Conservation (phyloP, 1,284 basidiomycete genomes). For the Tausonia pullulans region DNA sequence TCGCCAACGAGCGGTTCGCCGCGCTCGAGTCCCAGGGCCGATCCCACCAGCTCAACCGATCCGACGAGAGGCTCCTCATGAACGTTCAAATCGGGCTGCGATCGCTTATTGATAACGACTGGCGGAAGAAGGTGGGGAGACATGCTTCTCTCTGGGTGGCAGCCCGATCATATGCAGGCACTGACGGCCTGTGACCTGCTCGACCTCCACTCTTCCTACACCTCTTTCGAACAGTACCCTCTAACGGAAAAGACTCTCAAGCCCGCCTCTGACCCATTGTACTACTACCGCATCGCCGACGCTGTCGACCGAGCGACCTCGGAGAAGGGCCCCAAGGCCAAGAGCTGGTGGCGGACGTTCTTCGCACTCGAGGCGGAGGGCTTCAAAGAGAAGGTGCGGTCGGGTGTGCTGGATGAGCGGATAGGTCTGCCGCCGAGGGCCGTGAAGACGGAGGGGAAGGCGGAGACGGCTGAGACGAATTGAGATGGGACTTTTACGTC, state of each 20-base stretch:
- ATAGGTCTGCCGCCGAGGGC: neutral
- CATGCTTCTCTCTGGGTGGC: neutral
- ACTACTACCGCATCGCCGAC: slow-evolving; percentile 11
- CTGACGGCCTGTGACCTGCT: neutral
- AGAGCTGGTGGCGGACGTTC: slow-evolving; percentile 17
- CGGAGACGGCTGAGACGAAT: too few relatives aligned
- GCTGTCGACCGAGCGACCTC: slow-evolving; percentile 1
- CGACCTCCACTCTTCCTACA: neutral
- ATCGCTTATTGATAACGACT: neutral
- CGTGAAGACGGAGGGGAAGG: too few relatives aligned
- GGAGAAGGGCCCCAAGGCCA: neutral
- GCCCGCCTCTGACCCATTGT: slow-evolving; percentile 6
- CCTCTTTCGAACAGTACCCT: slow-evolving; percentile 8
- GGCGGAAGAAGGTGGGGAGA: neutral
- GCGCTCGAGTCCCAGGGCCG: neutral
- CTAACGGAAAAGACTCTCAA: slow-evolving; percentile 1
- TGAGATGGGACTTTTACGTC: too few relatives aligned
- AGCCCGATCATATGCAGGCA: neutral
- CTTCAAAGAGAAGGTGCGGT: slow-evolving; percentile 6
- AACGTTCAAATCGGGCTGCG: neutral
- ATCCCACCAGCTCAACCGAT: neutral
- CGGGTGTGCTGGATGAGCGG: slow-evolving; percentile 3
- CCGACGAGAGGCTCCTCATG: neutral
- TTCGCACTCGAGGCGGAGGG: slow-evolving; percentile 13
- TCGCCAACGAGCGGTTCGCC: neutral